Percentiles rank a stretch among this genome's conserved stretches.
Conservation (phyloP, 2,329 filamentous ascomycete species). For the Herpomyces periplanetae region DNA sequence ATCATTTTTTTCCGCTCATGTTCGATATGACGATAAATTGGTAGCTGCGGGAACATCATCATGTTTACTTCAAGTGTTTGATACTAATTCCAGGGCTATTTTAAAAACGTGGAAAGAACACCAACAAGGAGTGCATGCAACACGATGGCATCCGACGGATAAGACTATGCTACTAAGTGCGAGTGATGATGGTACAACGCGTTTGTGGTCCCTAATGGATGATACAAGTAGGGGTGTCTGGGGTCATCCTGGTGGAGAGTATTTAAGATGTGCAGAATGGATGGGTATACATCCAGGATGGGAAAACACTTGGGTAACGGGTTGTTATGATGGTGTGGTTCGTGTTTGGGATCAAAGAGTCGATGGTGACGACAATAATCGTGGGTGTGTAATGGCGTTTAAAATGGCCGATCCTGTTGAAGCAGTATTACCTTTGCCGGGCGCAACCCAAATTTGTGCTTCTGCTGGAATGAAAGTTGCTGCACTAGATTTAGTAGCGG, state of each 20-base stretch:
- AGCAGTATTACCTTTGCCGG: constrained; percentile 45
- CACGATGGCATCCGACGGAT: constrained; percentile 60
- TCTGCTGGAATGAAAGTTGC: constrained; percentile 54
- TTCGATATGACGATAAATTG: constrained; percentile 54
- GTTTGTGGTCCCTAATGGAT: constrained; percentile 59
- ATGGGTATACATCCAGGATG: constrained; percentile 44
- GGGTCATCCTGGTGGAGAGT: constrained; percentile 79
- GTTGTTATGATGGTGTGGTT: constrained; percentile 78
- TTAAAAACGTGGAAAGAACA: constrained; percentile 81
- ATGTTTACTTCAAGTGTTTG: constrained; percentile 77
- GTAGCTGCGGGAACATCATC: constrained; percentile 66
- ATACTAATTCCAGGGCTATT: constrained; percentile 55
- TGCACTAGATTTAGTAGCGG: constrained; percentile 66
- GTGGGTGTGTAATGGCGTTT: constrained; percentile 70
- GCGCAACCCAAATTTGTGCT: constrained; percentile 49
- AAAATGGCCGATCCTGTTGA: constrained; percentile 72
- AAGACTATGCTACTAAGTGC: constrained; percentile 55
- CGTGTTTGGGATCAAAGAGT: constrained; percentile 65
- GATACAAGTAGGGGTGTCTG: constrained; percentile 34
- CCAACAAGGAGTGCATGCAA: constrained; percentile 70
- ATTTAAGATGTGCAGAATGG: constrained; percentile 54
- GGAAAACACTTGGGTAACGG: constrained; percentile 32
- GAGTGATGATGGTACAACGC: constrained; percentile 65
- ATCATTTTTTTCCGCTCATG: constrained; percentile 53
- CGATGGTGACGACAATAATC: constrained; percentile 12